These are phyloP conservation scores for Aeminium ludgeri DNA, from an alignment of 495 filamentous ascomycete genomes.

Conservation along the genomic window DNA sequence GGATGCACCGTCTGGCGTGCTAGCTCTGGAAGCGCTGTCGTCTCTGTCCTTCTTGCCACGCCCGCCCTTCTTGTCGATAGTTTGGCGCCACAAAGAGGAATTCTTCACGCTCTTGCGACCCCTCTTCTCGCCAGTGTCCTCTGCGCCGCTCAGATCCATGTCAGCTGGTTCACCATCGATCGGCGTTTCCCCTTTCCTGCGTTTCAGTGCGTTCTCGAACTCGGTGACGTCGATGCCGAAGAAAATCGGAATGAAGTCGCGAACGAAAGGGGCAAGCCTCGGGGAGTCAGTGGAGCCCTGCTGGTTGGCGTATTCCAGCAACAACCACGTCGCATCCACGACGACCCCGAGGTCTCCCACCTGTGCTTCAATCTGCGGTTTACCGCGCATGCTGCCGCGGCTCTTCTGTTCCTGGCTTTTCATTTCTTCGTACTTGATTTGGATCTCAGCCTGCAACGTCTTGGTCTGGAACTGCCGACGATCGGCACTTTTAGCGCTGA, in stretches of 20 bases:
- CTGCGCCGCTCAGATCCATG: constrained; percentile 32
- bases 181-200: constrained; percentile 43
- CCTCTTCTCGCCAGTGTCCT: constrained; percentile 36
- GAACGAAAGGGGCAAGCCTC: constrained; percentile 65
- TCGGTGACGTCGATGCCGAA: constrained; percentile 65
- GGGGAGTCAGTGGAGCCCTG: constrained; percentile 53
- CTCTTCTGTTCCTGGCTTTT: constrained; percentile 42
- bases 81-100: constrained; percentile 66
- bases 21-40: constrained; percentile 68
- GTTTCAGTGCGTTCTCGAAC: constrained; percentile 60
- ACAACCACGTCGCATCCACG: constrained; percentile 60
- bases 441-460: constrained; percentile 67
- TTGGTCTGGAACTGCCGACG: constrained; percentile 82
- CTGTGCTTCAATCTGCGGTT: constrained; percentile 47
- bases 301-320: constrained; percentile 50
- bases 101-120: constrained; percentile 44
- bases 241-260: constrained; percentile 74
- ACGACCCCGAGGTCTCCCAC: constrained; percentile 67
- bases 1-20: constrained; percentile 65
- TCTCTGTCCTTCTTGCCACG: constrained; percentile 47
- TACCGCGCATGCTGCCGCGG: constrained; percentile 1
- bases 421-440: constrained; percentile 74
- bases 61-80: constrained; percentile 57
- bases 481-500: constrained; percentile 57
- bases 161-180: constrained; percentile 54